Evolutionary conservation across 495 filamentous ascomycete genomes (phyloP).

Genomic region (Clavariopsis aquatica): DNA sequence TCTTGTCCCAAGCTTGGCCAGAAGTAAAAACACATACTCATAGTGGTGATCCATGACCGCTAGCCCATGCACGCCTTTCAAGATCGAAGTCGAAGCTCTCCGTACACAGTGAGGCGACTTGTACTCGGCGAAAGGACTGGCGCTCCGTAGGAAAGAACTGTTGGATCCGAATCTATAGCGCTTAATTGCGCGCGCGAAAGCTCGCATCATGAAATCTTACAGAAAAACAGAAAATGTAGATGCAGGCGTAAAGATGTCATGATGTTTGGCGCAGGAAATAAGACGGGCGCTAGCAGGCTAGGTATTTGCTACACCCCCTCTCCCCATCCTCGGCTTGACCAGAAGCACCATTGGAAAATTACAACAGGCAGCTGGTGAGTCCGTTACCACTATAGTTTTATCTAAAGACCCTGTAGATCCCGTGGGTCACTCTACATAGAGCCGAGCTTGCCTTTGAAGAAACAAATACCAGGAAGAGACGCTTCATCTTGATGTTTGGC

Average conservation of each 20-base stretch:
- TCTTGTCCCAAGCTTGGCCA: neutral
- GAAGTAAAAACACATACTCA: slow-evolving; percentile 1
- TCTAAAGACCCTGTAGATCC: neutral
- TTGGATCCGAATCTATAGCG: slow-evolving; percentile 4
- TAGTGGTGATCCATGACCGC: slow-evolving; percentile 17
- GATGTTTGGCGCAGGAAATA: neutral
- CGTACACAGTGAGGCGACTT: neutral
- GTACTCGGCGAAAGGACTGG: neutral
- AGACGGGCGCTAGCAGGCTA: neutral
- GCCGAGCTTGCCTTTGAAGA: no score
- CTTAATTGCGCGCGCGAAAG: neutral
- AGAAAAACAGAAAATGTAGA: neutral
- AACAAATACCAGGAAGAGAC: no score
- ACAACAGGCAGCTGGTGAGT: neutral
- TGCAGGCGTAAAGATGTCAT: neutral
- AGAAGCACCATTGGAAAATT: neutral
- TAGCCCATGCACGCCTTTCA: neutral
- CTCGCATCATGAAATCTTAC: slow-evolving; percentile 2
- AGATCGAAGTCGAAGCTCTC: neutral
- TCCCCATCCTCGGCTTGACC: neutral
- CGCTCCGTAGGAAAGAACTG: slow-evolving; percentile 3
- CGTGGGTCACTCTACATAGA: no score
- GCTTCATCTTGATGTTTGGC: neutral
- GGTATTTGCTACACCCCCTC: neutral
- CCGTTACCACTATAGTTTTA: neutral